These are phyloP conservation scores for Xylogone sp. DNA, from an alignment of 2,329 filamentous ascomycete genomes.

Conservation along the genomic window DNA sequence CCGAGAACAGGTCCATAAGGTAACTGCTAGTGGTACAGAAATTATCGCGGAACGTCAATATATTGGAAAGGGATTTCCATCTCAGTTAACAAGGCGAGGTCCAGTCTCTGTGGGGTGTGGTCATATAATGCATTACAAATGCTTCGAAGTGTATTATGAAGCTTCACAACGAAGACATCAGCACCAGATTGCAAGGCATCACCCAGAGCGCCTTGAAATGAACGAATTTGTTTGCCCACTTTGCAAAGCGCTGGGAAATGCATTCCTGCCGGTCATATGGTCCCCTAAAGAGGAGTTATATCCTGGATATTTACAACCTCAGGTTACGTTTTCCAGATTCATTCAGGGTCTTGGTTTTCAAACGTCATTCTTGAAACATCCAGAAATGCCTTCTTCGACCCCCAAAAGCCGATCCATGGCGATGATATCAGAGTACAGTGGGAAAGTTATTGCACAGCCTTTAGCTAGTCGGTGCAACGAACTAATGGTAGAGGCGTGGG, in stretches of 20 bases:
- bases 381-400: neutral
- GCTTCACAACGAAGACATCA: conserved; percentile 80
- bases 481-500: conserved; percentile 25
- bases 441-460: conserved; percentile 13
- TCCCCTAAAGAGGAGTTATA: conserved; percentile 85
- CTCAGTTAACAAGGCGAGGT: conserved; percentile 61
- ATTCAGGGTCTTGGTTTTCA: neutral
- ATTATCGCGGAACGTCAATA: conserved; percentile 74
- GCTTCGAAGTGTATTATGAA: conserved; percentile 87
- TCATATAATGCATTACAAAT: conserved; percentile 97
- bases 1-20: conserved; percentile 69
- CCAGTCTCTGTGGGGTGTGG: conserved; percentile 89
- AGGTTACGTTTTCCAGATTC: conserved; percentile 46
- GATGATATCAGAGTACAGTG: conserved; percentile 20
- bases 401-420: conserved; percentile 6
- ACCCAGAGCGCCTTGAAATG: conserved; percentile 73
- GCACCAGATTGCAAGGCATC: conserved; percentile 90
- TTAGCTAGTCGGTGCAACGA: conserved; percentile 22
- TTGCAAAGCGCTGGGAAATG: conserved; percentile 93
- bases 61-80: conserved; percentile 85
- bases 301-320: conserved; percentile 64
- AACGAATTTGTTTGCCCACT: conserved; percentile 96
- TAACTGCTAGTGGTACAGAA: conserved; percentile 67
- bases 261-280: conserved; percentile 94
- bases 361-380: neutral